phyloP scores from a whole-genome alignment of 2,329 filamentous ascomycete species.

The Westerdykella sp. region DNA sequence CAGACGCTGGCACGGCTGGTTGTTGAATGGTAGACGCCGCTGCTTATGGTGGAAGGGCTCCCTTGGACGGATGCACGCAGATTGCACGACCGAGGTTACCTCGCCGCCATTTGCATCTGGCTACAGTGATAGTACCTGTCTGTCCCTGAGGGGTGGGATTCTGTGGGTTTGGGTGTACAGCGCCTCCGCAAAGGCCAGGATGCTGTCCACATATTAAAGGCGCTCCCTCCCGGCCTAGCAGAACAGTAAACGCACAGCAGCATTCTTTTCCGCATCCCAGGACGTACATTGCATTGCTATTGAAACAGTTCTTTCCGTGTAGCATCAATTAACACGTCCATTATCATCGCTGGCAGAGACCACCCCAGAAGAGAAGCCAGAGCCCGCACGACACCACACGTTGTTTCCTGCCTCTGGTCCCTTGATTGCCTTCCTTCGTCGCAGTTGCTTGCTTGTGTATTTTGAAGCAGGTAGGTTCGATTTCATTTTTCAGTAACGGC shows the following conservation, averaged over 20 bases:
- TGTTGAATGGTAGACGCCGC: slow-evolving; percentile 12
- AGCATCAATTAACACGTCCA: slow-evolving; percentile 21
- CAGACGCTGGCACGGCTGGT: too few species aligned
- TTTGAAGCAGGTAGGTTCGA: slow-evolving; percentile 19
- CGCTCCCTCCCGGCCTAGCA: slow-evolving; percentile 17
- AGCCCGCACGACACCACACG: slow-evolving; percentile 3
- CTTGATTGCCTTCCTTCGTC: background rate
- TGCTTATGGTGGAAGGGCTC: slow-evolving; percentile 26
- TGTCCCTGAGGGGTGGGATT: slow-evolving; percentile 17
- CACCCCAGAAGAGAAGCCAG: background rate
- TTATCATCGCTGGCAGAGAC: too few species aligned
- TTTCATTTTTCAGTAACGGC: slow-evolving; percentile 3
- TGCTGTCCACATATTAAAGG: slow-evolving; percentile 26
- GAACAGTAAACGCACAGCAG: slow-evolving; percentile 22
- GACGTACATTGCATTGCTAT: slow-evolving; percentile 32
- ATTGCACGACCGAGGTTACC: slow-evolving; percentile 28
- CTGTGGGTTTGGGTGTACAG: slow-evolving; percentile 4
- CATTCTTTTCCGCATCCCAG: slow-evolving; percentile 12
- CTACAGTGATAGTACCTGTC: slow-evolving; percentile 15
- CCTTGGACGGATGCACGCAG: slow-evolving; percentile 19
- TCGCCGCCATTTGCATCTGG: slow-evolving; percentile 19
- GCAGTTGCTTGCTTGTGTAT: slow-evolving; percentile 1
- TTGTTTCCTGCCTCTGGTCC: slow-evolving; percentile 8
- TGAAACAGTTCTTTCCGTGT: slow-evolving; percentile 25
- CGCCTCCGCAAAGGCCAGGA: slow-evolving; percentile 13